These are phyloP conservation scores for Flaveria sonorensis DNA, from an alignment of 129 eudicot species.

Conservation along the genomic window DNA sequence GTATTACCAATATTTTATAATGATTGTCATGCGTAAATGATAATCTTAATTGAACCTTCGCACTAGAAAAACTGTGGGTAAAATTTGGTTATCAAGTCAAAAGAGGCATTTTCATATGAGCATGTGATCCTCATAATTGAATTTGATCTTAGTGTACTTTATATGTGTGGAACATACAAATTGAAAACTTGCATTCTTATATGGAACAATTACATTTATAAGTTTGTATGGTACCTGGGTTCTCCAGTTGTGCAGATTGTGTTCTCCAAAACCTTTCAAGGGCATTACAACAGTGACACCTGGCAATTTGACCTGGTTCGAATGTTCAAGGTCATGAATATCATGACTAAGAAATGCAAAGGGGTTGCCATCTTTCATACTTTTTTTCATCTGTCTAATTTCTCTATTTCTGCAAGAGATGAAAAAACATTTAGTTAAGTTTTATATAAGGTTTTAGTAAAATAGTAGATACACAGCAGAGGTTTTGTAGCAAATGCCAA, in stretches of 20 bases:
- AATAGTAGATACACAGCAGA: not conserved
- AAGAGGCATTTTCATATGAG: not conserved
- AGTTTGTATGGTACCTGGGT: constrained; percentile 61
- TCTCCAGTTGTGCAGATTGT: constrained; percentile 96
- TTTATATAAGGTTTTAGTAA: not conserved
- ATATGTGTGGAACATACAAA: not conserved
- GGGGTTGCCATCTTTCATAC: constrained; percentile 65
- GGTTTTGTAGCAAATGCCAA: constrained; percentile 15
- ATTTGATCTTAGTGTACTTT: not conserved
- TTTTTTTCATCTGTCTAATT: constrained; percentile 63
- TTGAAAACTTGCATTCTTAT: not conserved
- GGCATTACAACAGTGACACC: constrained; percentile 99
- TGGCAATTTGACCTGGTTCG: constrained; percentile 79
- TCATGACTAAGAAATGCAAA: constrained; percentile 78
- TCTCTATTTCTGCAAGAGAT: constrained; percentile 71
- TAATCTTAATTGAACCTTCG: not conserved
- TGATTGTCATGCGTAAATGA: not conserved
- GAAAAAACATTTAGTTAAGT: not conserved
- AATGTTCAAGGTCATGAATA: constrained; percentile 83
- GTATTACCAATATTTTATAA: not conserved
- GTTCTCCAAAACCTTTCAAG: constrained; percentile 97
- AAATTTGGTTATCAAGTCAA: not conserved
- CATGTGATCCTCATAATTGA: not conserved
- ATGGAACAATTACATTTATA: not conserved
- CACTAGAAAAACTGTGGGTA: not conserved